Conservation (phyloP, 805 yeast species). For the Nakazawaea populi region DNA sequence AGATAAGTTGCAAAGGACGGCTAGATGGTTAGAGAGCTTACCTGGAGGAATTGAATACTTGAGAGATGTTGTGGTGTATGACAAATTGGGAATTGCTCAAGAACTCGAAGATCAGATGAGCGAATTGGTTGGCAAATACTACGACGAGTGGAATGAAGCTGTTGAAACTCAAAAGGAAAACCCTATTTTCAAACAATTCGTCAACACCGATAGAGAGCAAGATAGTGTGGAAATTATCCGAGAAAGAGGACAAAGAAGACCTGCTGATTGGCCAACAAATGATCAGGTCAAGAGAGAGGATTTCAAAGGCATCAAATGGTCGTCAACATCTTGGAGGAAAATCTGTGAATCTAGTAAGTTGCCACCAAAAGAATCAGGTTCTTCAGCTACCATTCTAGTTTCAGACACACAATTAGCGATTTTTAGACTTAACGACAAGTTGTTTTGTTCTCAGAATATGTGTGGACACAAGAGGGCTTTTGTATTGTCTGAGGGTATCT, state of each 20-base stretch:
- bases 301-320: slow-evolving; percentile 27
- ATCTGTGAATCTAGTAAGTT: slow-evolving; percentile 22
- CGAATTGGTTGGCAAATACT: slow-evolving; percentile 25
- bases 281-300: slow-evolving; percentile 17
- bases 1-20: slow-evolving; percentile 31
- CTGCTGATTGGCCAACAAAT: slow-evolving; percentile 28
- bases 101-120: slow-evolving; percentile 29
- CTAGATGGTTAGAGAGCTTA: slow-evolving; percentile 30
- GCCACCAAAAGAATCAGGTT: slow-evolving; percentile 24
- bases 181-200: slow-evolving; percentile 25
- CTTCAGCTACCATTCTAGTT: slow-evolving; percentile 24
- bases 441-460: slow-evolving; percentile 33
- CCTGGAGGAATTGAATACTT: slow-evolving; percentile 32
- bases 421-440: slow-evolving; percentile 25
- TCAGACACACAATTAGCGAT: slow-evolving; percentile 32
- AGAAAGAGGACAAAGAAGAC: slow-evolving; percentile 31
- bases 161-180: slow-evolving; percentile 17
- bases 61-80: slow-evolving; percentile 26
- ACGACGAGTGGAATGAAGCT: slow-evolving; percentile 30
- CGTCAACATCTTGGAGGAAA: slow-evolving; percentile 23
- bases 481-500: slow-evolving; percentile 29
- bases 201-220: slow-evolving; percentile 23
- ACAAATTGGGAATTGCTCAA: slow-evolving; percentile 28
- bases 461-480: slow-evolving; percentile 35
- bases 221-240: slow-evolving; percentile 27